Percentiles rank a stretch among this genome's conserved stretches.
These are phyloP conservation scores for Boletus vinaceobasis DNA, from an alignment of 768 basidiomycete genomes.

Conservation along the genomic window DNA sequence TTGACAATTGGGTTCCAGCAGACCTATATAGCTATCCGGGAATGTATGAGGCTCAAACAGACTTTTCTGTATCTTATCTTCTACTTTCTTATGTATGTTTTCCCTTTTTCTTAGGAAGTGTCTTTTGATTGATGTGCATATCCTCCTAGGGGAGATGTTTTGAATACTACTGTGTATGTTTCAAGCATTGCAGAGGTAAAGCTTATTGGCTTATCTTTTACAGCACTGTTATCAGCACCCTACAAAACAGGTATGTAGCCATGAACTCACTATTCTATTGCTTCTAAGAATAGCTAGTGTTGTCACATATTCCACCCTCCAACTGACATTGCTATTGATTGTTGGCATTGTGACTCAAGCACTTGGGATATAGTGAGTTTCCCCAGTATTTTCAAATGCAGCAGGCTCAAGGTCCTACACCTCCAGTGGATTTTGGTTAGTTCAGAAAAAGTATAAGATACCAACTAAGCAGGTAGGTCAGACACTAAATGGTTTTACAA, in stretches of 20 bases:
- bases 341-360: constrained; percentile 65
- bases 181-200: not conserved
- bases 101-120: not conserved
- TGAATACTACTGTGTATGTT: constrained; percentile 70
- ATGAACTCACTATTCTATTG: not conserved
- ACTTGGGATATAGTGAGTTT: constrained; percentile 61
- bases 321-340: constrained; percentile 62
- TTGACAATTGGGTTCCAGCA: constrained; percentile 68
- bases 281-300: constrained; percentile 39
- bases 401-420: not conserved
- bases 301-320: constrained; percentile 68
- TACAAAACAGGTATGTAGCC: constrained; percentile 61
- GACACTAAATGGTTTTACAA: not conserved
- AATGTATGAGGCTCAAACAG: constrained; percentile 67
- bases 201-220: not conserved
- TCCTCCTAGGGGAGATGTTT: constrained; percentile 59
- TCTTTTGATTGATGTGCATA: not conserved
- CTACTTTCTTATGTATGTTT: constrained; percentile 68
- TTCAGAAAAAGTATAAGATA: constrained; percentile 62
- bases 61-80: constrained; percentile 72
- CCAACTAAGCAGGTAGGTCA: constrained; percentile 52
- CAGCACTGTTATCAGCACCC: constrained; percentile 67
- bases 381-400: not conserved
- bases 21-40: constrained; percentile 55
- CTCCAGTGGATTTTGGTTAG: constrained; percentile 59